Conservation (phyloP, 805 yeast genomes). For the Candida golubevii region DNA sequence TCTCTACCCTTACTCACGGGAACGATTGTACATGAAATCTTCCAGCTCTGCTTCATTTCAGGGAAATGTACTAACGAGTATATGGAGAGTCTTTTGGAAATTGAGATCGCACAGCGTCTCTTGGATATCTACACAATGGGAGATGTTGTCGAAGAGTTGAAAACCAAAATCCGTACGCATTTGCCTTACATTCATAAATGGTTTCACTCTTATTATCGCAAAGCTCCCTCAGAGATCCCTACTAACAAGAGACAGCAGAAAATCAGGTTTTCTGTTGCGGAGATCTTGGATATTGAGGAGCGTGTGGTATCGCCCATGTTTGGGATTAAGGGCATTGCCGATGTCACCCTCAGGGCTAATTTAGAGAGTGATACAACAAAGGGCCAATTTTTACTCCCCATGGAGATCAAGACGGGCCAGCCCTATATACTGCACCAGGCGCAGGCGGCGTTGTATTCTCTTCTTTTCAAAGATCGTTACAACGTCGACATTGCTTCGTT, state of each 20-base stretch:
- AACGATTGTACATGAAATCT: slow-evolving; percentile 69
- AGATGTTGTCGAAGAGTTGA: slow-evolving; percentile 42
- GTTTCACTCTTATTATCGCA: slow-evolving; percentile 44
- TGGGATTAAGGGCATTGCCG: slow-evolving; percentile 87
- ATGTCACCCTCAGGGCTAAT: slow-evolving; percentile 72
- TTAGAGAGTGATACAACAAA: slow-evolving; percentile 29
- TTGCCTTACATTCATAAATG: slow-evolving; percentile 49
- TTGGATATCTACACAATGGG: slow-evolving; percentile 56
- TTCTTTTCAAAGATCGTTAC: slow-evolving; percentile 76
- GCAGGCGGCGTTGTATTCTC: slow-evolving; percentile 77
- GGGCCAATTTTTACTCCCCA: slow-evolving; percentile 60
- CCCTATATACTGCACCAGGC: slow-evolving; percentile 71
- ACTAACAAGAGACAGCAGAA: slow-evolving; percentile 26
- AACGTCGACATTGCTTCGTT: slow-evolving; percentile 61
- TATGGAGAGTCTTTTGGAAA: slow-evolving; percentile 37
- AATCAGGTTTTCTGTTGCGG: slow-evolving; percentile 49
- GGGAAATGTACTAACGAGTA: slow-evolving; percentile 34
- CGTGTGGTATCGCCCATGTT: slow-evolving; percentile 86
- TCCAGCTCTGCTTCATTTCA: slow-evolving; percentile 52
- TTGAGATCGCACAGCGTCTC: slow-evolving; percentile 38
- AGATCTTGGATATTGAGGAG: slow-evolving; percentile 82
- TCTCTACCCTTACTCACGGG: slow-evolving; percentile 74
- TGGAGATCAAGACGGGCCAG: slow-evolving; percentile 88
- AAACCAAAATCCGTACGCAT: slow-evolving; percentile 43
- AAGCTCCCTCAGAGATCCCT: slow-evolving; percentile 20